phyloP scores from a whole-genome alignment of 345 rosid genomes.

The Citrus maxima region DNA sequence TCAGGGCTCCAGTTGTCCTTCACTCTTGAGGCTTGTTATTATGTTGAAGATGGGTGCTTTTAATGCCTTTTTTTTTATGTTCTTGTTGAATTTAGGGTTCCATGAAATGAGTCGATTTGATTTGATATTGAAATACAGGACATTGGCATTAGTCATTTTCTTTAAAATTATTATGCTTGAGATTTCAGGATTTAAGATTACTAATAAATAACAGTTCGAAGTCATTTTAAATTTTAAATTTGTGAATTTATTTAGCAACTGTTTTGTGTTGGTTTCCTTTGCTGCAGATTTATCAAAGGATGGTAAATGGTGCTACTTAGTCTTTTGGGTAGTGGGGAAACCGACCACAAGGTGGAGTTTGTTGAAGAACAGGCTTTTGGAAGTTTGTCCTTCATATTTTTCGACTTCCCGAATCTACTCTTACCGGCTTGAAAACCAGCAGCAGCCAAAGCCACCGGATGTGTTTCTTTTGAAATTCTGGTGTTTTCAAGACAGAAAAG shows the following conservation, averaged over 20 bases:
- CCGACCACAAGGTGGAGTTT: constrained; percentile 50
- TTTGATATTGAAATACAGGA: not conserved
- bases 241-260: not conserved
- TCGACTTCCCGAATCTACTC: constrained; percentile 53
- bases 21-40: not conserved
- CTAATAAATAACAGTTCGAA: not conserved
- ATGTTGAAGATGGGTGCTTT: not conserved
- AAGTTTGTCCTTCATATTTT: constrained; percentile 60
- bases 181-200: not conserved
- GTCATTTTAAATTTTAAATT: not conserved
- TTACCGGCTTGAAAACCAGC: constrained; percentile 38
- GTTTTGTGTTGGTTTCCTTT: not conserved
- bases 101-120: not conserved
- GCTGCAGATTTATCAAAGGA: constrained; percentile 56
- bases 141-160: not conserved
- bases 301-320: constrained; percentile 70
- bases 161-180: not conserved
- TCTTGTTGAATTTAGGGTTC: not conserved
- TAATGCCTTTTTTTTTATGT: not conserved
- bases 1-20: not conserved
- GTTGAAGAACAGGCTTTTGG: constrained; percentile 59
- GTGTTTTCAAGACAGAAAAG: constrained; percentile 53
- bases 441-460: constrained; percentile 34
- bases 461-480: constrained; percentile 68
- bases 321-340: constrained; percentile 65